A percentile compares a stretch with the other conserved stretches of the same genome.
phyloP scores from a whole-genome alignment of 129 eudicot genomes.

The Saussurea involucrata region DNA sequence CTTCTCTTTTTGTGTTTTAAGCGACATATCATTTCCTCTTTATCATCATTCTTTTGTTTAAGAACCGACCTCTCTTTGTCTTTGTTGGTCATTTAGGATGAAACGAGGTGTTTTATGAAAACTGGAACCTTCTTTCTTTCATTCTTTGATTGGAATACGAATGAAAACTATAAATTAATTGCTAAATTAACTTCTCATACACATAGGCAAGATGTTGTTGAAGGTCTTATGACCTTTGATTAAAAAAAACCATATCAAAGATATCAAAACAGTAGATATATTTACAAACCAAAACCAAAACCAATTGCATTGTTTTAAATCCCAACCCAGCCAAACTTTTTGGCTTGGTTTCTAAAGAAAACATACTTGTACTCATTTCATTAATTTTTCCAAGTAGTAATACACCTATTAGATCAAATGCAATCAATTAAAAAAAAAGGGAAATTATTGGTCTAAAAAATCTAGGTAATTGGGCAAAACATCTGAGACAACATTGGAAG shows the following conservation, averaged over 20 bases:
- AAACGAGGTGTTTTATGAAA: no score
- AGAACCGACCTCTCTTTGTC: no score
- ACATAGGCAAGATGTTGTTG: background rate
- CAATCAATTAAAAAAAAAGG: slow-evolving; percentile 9
- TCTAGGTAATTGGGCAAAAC: slow-evolving; percentile 48
- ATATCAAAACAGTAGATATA: background rate
- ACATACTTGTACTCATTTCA: slow-evolving; percentile 33
- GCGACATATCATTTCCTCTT: no score
- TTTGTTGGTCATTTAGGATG: no score
- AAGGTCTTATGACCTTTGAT: no score
- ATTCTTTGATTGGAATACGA: no score
- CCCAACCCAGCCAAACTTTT: background rate
- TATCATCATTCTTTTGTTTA: no score
- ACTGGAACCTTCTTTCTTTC: no score
- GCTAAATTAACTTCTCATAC: no score
- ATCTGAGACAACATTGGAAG: slow-evolving; percentile 59
- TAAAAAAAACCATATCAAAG: background rate
- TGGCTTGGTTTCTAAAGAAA: background rate
- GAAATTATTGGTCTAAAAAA: background rate
- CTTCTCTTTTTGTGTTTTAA: background rate
- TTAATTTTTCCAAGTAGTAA: slow-evolving; percentile 24
- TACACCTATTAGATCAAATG: slow-evolving; percentile 9
- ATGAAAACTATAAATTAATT: background rate
- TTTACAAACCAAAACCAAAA: background rate
- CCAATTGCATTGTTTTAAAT: no score